phyloP scores from a whole-genome alignment of 768 basidiomycete genomes.

The Xanthoconium stramineum region DNA sequence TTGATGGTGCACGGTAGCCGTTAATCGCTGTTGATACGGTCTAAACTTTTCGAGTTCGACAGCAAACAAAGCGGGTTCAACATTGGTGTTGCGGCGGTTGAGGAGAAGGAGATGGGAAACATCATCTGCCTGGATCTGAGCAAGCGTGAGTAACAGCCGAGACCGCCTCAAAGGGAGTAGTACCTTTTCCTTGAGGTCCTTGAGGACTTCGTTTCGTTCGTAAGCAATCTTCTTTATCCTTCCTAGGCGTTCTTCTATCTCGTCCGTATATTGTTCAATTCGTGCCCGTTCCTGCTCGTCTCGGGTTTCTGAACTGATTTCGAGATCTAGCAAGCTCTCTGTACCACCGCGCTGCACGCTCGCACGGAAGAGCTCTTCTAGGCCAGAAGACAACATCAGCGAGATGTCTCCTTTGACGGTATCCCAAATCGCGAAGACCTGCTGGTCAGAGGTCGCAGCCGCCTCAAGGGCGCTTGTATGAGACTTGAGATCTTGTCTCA shows the following conservation, averaged over 20 bases:
- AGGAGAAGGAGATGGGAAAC: slow-evolving; percentile 92
- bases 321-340: slow-evolving; percentile 68
- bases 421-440: slow-evolving; percentile 73
- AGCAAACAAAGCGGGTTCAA: slow-evolving; percentile 87
- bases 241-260: slow-evolving; percentile 77
- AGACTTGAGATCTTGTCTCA: slow-evolving; percentile 77
- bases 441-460: slow-evolving; percentile 74
- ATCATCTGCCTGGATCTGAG: slow-evolving; percentile 90
- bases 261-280: slow-evolving; percentile 61
- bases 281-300: slow-evolving; percentile 67
- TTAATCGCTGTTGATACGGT: slow-evolving; percentile 82
- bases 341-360: slow-evolving; percentile 39
- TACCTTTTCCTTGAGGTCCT: slow-evolving; percentile 96
- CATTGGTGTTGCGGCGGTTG: slow-evolving; percentile 79
- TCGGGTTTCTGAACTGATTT: slow-evolving; percentile 56
- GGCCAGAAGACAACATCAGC: slow-evolving; percentile 54
- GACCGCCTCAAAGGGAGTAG: neutral
- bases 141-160: neutral
- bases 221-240: slow-evolving; percentile 77
- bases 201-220: slow-evolving; percentile 83
- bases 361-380: slow-evolving; percentile 63
- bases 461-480: slow-evolving; percentile 70
- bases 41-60: slow-evolving; percentile 94
- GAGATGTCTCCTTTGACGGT: slow-evolving; percentile 61
- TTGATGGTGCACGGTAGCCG: slow-evolving; percentile 76